Base-by-base conservation (phyloP, 2,329 filamentous ascomycete species). In the Penicillium nordicum region DNA sequence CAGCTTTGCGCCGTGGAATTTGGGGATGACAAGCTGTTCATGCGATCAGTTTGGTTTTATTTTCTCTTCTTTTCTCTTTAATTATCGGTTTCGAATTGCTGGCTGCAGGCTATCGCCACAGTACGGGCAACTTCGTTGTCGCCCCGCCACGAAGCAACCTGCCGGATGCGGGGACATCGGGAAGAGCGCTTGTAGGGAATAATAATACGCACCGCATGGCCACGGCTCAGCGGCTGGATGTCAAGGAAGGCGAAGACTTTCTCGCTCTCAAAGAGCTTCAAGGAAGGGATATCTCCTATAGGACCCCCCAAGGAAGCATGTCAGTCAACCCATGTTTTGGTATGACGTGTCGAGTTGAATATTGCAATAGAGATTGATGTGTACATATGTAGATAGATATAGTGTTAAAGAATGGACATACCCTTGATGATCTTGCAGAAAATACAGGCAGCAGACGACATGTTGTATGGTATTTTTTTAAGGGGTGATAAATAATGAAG, bases 361-460 rank as follows among this genome's bases (percentile, higher is more conserved):
- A 32, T 14, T 23, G 25, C 21, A 14, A 43, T 23, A 34, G n/a
- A 34, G 8, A n/a, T 32, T 14, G 11, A 32, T 16, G 11, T 12
- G 7, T 36, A 27, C 29, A n/a, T n/a, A 23, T 30, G 14, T 32
- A 14, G 30, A 34, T 32, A 14, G 11, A 16, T 16, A 14, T 21
- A 8, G 3, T 45, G 8, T 36, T 36, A 21, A 14, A n/a, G 1
- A 16, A n/a, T 34, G 29, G 6, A 55, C 67, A 51, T 75, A 84
- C 93, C 93, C 84, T 96, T 95, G 80, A 99, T 88, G 73, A 99
- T 97, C 76, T 91, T 96, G 83, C 94, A 99, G 80, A 99, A 99
- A 72, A 97, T 91, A 74, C 94, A 99, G 61, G 88, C 81, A 52
- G 87, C 82, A 38, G 73, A 67, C 23, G 69, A 64, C 68, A 71